Base-by-base conservation (phyloP, 164 flowering plant genomes). In the Vitis rupestris region DNA sequence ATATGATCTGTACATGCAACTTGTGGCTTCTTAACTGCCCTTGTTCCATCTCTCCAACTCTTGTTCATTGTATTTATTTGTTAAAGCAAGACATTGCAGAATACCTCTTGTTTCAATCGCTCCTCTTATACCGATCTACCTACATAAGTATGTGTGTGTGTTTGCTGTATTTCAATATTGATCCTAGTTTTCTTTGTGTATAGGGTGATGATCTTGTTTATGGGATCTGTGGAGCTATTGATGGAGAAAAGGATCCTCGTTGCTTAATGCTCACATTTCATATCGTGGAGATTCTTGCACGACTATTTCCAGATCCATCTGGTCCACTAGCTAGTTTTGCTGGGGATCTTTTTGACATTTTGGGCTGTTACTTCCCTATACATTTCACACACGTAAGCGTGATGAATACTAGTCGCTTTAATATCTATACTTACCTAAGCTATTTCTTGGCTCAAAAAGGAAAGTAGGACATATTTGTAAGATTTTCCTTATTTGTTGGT, bases 381-480 rank as follows among this genome's bases (percentile, higher is more conserved):
- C 97, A 93, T 84, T 95, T 88, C 76, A 95, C 98, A 55, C 99
- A 93, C 85, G 99, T 95, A 84, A 85, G 96, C 61, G 65, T 13
- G 48, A 37, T 5, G 61, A 37, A 58, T 47, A 50, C 30, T 9
- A 53, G 29, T 60, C 10, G 7, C 44, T 10, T 63, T 54, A 30
- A 12, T 54, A 2, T 50, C 1, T 27, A 6, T 37, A 37, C 44
- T 37, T 37, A 37, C 7, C 44, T 37, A 6, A 37, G 44, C 44
- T 37, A 37, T 37, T 37, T 37, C 44, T 37, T 37, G 44, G 44
- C 7, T 4, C 44, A 37, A 37, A 37, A 37, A 37, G 7, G 44
- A 37, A 37, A 37, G 7, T 0, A 37, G 7, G 7, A 37, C 44
- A 37, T 37, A 37, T 37, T 37, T 37, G 44, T 37, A 37, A 37